These are phyloP conservation scores for Salvia hispanica DNA, from an alignment of 257 asterid genomes.

Conservation along the genomic window DNA sequence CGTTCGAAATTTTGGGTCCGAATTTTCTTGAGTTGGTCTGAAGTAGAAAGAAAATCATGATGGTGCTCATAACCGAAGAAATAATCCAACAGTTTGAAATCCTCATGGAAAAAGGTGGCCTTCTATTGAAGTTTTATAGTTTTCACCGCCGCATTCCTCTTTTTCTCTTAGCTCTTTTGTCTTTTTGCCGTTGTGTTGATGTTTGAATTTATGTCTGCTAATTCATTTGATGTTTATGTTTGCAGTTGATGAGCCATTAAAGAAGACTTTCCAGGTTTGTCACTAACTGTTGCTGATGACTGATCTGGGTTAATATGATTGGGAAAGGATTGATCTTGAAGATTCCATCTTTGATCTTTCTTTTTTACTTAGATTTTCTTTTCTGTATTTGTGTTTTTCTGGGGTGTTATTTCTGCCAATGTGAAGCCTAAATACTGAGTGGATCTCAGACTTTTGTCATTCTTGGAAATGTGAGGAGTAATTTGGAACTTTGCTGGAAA, in stretches of 20 bases:
- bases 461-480: constrained; percentile 20
- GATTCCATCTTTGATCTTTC: too few species aligned
- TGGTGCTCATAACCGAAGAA: constrained; percentile 72
- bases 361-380: too few species aligned
- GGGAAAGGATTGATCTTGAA: too few species aligned
- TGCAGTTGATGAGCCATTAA: constrained; percentile 54
- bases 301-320: too few species aligned
- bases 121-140: background rate
- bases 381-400: background rate
- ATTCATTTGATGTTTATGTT: background rate
- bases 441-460: constrained; percentile 28
- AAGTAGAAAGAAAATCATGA: constrained; percentile 24
- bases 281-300: background rate
- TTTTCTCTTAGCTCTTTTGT: too few species aligned
- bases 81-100: constrained; percentile 59
- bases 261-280: constrained; percentile 72
- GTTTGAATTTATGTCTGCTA: constrained; percentile 47
- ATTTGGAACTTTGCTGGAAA: constrained; percentile 15
- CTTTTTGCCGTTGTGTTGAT: constrained; percentile 29
- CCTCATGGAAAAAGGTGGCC: constrained; percentile 58
- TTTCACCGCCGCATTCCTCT: background rate
- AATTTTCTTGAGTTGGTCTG: constrained; percentile 30
- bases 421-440: constrained; percentile 29
- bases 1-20: constrained; percentile 40
- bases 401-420: constrained; percentile 26